A percentile compares a stretch with the other conserved stretches of the same genome.
phyloP scores from a whole-genome alignment of 2,329 filamentous ascomycete genomes.

The Cladophialophora bantiana region DNA sequence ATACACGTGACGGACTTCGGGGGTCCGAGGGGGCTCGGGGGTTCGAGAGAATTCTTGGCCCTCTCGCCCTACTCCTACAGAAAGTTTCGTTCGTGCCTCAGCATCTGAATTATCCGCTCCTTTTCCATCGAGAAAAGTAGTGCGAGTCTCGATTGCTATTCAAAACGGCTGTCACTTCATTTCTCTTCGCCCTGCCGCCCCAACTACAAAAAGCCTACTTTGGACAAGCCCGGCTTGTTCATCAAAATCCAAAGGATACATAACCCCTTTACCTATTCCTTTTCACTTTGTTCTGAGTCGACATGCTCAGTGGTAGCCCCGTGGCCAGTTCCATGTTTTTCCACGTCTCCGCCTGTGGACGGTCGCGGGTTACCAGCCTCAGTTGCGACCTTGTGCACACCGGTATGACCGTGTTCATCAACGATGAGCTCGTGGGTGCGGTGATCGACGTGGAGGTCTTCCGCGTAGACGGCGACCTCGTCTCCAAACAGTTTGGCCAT shows the following conservation, averaged over 20 bases:
- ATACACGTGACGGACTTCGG: not conserved
- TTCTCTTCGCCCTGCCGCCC: not conserved
- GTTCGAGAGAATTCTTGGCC: not conserved
- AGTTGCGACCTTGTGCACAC: conserved; percentile 16
- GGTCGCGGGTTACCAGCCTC: conserved; percentile 12
- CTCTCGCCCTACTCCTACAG: too few species aligned
- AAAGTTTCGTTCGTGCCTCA: too few species aligned
- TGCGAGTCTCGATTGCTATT: too few species aligned
- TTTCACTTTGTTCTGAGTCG: not conserved
- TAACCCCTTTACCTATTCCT: not conserved
- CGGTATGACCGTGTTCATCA: conserved; percentile 19
- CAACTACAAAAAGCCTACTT: not conserved
- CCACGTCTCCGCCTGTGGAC: conserved; percentile 10
- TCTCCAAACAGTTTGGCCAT: conserved; percentile 47
- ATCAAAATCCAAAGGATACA: not conserved
- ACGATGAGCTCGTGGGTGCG: conserved; percentile 28
- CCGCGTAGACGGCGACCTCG: conserved; percentile 26
- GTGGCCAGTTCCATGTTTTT: conserved; percentile 7
- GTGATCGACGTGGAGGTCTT: conserved; percentile 29
- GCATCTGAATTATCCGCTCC: too few species aligned
- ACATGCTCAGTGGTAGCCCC: conserved; percentile 10
- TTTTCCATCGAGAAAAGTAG: too few species aligned
- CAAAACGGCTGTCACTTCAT: not conserved
- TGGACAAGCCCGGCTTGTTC: not conserved
- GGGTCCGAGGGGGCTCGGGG: too few species aligned